Evolutionary conservation across 805 yeast species (phyloP), one percentile per base, ranked within the genome.

Genomic region (Isabelozyma pseudorhagii): DNA sequence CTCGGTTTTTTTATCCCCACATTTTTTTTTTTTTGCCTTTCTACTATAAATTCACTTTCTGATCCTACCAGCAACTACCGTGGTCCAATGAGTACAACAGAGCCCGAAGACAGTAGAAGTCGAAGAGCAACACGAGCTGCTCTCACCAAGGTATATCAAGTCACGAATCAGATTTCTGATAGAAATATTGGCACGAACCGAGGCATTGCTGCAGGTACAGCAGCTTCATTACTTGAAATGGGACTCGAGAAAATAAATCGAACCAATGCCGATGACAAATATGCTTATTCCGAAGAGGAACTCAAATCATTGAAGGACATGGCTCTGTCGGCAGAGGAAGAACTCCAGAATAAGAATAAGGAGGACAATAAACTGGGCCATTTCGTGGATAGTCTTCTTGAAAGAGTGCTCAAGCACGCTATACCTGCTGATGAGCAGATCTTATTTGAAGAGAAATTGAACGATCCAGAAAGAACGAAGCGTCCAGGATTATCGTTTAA

Each of bases 401-500:
- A 82, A 54, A 75, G 74, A 54, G 57, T 84, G 45, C 59, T 84
- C 11, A 64, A 73, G n/a, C 75, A 75, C 51, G 69, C 83, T 1
- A 62, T 82, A 14, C 80, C 81, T 4, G 72, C 67, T n/a, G 75
- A 72, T 25, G 85, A 78, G 38, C 71, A 76, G 44, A 76, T 69
- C 46, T 64, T 67, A 5, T 60, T 82, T 29, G 70, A 74, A 39
- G 60, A 57, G 15, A 62, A 81, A 45, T 57, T 79, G 38, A 60
- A 64, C 18, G 83, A 80, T 53, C 77, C 79, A 2, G 71, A 71
- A 18, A 62, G 81, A 44, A 66, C 65, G 34, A 65, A 67, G 15
- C 67, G 71, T 38, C 84, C 83, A n/a, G 71, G 75, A 0, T 67
- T 87, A 8, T 85, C 93, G 5, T 70, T 88, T 0, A 63, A 83